Conservation (phyloP, 176 grass and related monocot species). For the Bonia amplexicaulis region DNA sequence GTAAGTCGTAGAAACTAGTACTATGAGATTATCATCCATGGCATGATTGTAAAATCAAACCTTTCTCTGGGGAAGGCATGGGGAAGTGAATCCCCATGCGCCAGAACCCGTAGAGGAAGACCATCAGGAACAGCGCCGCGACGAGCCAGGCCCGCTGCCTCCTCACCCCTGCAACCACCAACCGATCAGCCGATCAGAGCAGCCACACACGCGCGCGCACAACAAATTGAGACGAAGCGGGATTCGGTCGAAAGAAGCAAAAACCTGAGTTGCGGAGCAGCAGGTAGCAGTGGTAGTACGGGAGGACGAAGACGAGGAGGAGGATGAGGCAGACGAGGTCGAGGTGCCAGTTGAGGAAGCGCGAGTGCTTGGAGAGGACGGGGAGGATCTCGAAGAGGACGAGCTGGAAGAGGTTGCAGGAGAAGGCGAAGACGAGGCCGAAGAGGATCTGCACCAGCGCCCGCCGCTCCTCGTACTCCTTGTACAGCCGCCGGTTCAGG, state of each 20-base stretch:
- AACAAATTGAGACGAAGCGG: neutral
- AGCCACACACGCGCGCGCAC: neutral
- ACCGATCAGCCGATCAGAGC: slow-evolving; percentile 16
- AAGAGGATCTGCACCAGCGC: slow-evolving; percentile 99
- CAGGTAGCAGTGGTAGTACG: slow-evolving; percentile 96
- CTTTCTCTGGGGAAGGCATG: slow-evolving; percentile 96
- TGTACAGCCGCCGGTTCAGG: slow-evolving; percentile 92
- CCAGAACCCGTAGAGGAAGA: slow-evolving; percentile 92
- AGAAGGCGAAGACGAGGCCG: slow-evolving; percentile 99
- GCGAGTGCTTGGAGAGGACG: slow-evolving; percentile 81
- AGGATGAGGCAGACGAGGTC: slow-evolving; percentile 96
- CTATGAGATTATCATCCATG: neutral
- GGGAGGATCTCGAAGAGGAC: slow-evolving; percentile 99
- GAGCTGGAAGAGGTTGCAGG: slow-evolving; percentile 98
- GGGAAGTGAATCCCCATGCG: slow-evolving; percentile 99
- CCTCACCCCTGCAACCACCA: slow-evolving; percentile 64
- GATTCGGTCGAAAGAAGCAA: neutral
- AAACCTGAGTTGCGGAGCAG: slow-evolving; percentile 83
- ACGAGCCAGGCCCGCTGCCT: slow-evolving; percentile 64
- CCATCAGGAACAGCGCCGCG: slow-evolving; percentile 64
- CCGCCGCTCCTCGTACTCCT: slow-evolving; percentile 98
- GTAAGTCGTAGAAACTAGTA: neutral
- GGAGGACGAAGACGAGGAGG: slow-evolving; percentile 85
- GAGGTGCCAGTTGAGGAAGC: slow-evolving; percentile 97
- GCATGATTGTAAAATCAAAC: slow-evolving; percentile 21